Base-by-base conservation (phyloP, 345 rosid species). In the Atalantia buxifolia region DNA sequence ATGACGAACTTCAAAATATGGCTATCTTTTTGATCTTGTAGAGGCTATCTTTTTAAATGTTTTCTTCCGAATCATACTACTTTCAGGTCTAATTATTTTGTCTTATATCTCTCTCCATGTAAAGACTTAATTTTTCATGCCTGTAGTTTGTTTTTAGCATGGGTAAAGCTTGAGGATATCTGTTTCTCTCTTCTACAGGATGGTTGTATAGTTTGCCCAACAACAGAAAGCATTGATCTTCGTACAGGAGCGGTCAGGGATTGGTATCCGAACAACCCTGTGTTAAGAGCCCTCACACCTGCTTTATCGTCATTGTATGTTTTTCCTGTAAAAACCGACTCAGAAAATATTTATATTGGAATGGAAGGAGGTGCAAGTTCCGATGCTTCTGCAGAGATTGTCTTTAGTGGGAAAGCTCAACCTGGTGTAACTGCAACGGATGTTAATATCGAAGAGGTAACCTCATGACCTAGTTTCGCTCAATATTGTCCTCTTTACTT, bases 201-300 rank as follows among this genome's bases (percentile, higher is more conserved):
- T 82, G 99, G 98, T 48, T 92, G 97, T 79, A 90, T 95, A 69
- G 94, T 93, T 80, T 95, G 97, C 81, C 99, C 99, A 4, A 77
- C 98, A 22, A 95, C 97, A 9, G 97, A 95, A 36, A 95, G 98
- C 85, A 88, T 92, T 77, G 93, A 92, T 82, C 94, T 95, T 9
- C 83, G 74, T 69, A 90, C 88, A 7, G 98, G 99, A 77, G 95
- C 83, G 16, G 85, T 91, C 82, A 83, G 77, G 81, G 98, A 91
- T 68, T 95, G 99, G 99, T 95, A 95, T 76, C 99, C 99, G 0
- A 95, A 95, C 56, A 95, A 92, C 85, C 91, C 97, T 4, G 98
- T 95, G 62, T 88, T 95, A 22, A 89, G 97, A 86, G 93, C 61
- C 69, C 89, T 95, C 60, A 93, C 99, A 31, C 99, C 98, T 67